phyloP scores from a whole-genome alignment of 2,329 filamentous ascomycete species.

The Penicillium digitatum region DNA sequence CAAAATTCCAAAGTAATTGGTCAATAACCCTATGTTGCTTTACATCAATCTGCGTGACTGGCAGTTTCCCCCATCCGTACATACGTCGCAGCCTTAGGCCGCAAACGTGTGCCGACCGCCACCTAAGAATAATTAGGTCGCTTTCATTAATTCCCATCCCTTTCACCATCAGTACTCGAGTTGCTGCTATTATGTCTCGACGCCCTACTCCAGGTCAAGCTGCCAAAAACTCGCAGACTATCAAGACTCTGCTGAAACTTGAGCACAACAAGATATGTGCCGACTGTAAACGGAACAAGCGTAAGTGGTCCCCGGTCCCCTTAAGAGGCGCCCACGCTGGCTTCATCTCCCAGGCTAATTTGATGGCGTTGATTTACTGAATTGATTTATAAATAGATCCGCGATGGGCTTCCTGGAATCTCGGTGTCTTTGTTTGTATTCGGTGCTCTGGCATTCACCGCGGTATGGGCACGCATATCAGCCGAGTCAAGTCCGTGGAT shows the following conservation, averaged over 20 bases:
- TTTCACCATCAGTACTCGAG: conserved; percentile 11
- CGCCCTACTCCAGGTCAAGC: conserved; percentile 74
- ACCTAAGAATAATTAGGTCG: conserved; percentile 26
- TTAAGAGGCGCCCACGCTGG: conserved; percentile 13
- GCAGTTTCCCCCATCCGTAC: conserved; percentile 23
- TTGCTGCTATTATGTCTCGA: conserved; percentile 35
- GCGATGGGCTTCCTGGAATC: conserved; percentile 98
- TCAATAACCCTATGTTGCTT: background rate
- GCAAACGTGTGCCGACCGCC: conserved; percentile 27
- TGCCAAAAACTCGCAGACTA: conserved; percentile 86
- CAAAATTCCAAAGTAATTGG: background rate
- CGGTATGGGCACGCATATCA: conserved; percentile 98
- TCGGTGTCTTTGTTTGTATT: conserved; percentile 96
- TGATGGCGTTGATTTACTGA: conserved; percentile 14
- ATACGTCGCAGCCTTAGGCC: conserved; percentile 25
- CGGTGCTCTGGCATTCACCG: conserved; percentile 97
- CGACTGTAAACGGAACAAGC: conserved; percentile 98
- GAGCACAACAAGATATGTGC: conserved; percentile 95
- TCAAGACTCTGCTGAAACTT: conserved; percentile 91
- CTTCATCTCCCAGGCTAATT: background rate
- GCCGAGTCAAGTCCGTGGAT: conserved; percentile 95
- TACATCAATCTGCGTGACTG: conserved; percentile 21
- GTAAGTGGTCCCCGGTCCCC: conserved; percentile 50
- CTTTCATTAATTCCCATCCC: conserved; percentile 17
- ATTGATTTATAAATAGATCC: conserved; percentile 60